Conservation (phyloP, 2,329 filamentous ascomycete species). For the Aspergillus sergii region DNA sequence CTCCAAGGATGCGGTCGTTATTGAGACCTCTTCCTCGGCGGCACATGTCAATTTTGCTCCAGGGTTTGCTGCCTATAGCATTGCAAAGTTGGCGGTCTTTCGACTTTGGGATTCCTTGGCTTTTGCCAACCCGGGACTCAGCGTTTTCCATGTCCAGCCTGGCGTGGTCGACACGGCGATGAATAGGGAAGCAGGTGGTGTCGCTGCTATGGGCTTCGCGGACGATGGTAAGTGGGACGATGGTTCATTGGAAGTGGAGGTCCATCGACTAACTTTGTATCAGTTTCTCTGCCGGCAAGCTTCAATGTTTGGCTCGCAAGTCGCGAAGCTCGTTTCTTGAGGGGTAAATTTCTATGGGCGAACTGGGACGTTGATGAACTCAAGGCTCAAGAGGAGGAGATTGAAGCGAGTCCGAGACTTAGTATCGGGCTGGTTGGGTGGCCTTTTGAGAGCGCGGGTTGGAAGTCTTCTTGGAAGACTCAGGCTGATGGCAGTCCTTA, state of each 20-base stretch:
- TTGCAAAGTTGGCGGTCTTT: constrained; percentile 18
- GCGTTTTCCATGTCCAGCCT: constrained; percentile 21
- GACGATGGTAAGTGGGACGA: constrained; percentile 10
- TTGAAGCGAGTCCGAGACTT: not conserved
- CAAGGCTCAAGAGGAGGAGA: constrained; percentile 22
- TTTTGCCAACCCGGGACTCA: constrained; percentile 17
- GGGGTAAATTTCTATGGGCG: constrained; percentile 39
- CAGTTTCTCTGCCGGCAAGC: constrained; percentile 27
- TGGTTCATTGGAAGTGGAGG: rapidly evolving
- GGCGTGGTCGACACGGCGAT: constrained; percentile 22
- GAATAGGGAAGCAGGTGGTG: constrained; percentile 18
- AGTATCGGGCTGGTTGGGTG: not conserved
- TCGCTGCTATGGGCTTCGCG: constrained; percentile 14
- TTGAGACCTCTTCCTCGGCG: constrained; percentile 12
- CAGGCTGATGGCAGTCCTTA: no score
- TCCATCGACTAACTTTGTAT: no score
- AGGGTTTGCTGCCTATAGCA: constrained; percentile 17
- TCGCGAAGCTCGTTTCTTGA: constrained; percentile 42
- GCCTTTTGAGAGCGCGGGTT: not conserved
- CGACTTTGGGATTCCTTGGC: constrained; percentile 16
- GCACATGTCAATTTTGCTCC: constrained; percentile 15
- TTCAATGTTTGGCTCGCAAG: constrained; percentile 42
- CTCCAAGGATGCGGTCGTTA: constrained; percentile 11
- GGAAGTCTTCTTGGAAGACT: not conserved
- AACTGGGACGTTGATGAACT: constrained; percentile 47